Evolutionary conservation across 495 filamentous ascomycete species (phyloP), one percentile per base, ranked within the genome.

Genomic region (Cercophora sp.): DNA sequence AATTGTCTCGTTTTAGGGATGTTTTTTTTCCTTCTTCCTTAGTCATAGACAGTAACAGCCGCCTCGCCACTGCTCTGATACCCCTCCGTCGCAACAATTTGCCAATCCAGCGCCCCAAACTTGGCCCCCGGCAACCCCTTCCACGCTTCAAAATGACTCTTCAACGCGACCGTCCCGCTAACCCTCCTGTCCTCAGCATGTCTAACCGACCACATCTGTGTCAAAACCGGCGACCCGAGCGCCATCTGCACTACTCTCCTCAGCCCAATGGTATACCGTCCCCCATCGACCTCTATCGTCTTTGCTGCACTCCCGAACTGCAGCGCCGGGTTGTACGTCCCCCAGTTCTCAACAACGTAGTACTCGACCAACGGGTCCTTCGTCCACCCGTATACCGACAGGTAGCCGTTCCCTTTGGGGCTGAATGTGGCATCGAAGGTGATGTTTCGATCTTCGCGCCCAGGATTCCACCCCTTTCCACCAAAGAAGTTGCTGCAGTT

Each of bases 401-500:
- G 31, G 20, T 48, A 48, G 18, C 18, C 16, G 29, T 34, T 48
- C 0, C 19, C 31, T 5, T 24, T 16, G 16, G 46, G 22, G 1
- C 19, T 25, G 32, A 48, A 37, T 4, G 29, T 48, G 16, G 19
- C 46, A 4, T 8, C 20, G 31, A 23, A 48, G 16, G 46, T 48
- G 29, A 48, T 25, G 31, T 35, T 48, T 1, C 46, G 29, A 20
- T 26, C 31, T 1, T 25, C 31, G 9, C 19, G 1, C 10, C 20
- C 19, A 2, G 29, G 5, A 19, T 48, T 48, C 46, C 46, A 48
- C 13, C 46, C 46, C 46, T 48, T 48, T 16, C 46, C 46, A n/a
- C 31, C 46, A 22, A 48, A 9, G 32, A 48, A 48, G 32, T 36
- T 48, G 31, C 46, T 48, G 31, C 46, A 34, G 31, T 48, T 25